phyloP scores from a whole-genome alignment of 2,329 filamentous ascomycete species.

The Botrytis paeoniae region DNA sequence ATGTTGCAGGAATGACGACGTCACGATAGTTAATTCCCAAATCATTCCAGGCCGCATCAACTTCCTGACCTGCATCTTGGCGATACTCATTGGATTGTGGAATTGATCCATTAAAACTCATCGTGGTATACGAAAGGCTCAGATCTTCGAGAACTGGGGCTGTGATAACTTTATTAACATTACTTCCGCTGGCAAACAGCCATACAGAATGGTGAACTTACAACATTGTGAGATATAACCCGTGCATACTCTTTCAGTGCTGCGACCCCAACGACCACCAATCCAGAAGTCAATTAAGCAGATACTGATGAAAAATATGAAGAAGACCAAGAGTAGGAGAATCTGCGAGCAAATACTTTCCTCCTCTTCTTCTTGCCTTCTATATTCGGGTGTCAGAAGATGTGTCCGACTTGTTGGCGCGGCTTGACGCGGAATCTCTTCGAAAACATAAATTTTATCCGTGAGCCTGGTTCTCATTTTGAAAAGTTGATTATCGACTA shows the following conservation, averaged over 20 bases:
- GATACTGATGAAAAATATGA: not conserved
- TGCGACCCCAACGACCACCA: not conserved
- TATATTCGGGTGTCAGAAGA: not conserved
- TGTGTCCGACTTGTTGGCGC: not conserved
- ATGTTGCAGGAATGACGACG: not conserved
- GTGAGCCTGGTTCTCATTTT: not conserved
- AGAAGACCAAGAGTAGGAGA: not conserved
- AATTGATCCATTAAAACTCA: not conserved
- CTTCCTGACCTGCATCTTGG: not conserved
- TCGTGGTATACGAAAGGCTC: not conserved
- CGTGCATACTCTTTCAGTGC: not conserved
- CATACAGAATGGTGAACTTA: not conserved
- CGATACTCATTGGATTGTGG: not conserved
- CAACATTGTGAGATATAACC: conserved; percentile 7
- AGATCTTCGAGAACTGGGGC: not conserved
- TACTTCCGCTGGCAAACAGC: too few relatives aligned
- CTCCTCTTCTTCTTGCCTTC: not conserved
- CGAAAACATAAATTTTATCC: not conserved
- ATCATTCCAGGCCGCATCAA: not conserved
- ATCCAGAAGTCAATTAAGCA: not conserved
- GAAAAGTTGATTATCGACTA: not conserved
- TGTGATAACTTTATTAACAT: not conserved
- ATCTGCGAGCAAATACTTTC: not conserved
- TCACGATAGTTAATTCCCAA: conserved; percentile 1
- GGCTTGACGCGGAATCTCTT: not conserved